These are phyloP conservation scores for Cryptococcus maquisensis DNA, from an alignment of 1,284 basidiomycete genomes.

Conservation along the genomic window DNA sequence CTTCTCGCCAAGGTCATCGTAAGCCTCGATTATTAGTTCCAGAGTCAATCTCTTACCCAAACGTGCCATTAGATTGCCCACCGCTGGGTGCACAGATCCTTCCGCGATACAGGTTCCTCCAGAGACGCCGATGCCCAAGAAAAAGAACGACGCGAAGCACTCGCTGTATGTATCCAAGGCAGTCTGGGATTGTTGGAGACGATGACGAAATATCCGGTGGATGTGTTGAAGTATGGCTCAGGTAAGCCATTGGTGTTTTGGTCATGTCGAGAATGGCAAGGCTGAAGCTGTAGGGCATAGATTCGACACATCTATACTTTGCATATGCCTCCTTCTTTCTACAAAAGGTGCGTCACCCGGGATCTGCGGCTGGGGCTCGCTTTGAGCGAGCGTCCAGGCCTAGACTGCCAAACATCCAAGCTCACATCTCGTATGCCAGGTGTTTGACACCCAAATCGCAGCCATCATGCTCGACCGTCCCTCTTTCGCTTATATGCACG, in stretches of 20 bases:
- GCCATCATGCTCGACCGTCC: slow-evolving; percentile 6
- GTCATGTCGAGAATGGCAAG: too few species aligned
- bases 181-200: slow-evolving; percentile 1
- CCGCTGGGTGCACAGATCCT: too few species aligned
- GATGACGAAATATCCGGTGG: slow-evolving; percentile 3
- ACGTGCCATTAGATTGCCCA: too few species aligned
- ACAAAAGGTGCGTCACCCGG: slow-evolving; percentile 3
- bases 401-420: too few species aligned
- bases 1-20: slow-evolving; percentile 13
- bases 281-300: not conserved
- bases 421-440: not conserved
- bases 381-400: too few species aligned
- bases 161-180: slow-evolving; percentile 7
- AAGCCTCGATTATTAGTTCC: too few species aligned
- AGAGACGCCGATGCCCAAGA: not conserved
- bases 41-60: too few species aligned
- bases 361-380: too few species aligned
- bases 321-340: slow-evolving; percentile 13
- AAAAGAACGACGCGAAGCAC: slow-evolving; percentile 6
- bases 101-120: too few species aligned
- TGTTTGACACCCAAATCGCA: slow-evolving; percentile 8
- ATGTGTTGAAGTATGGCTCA: not conserved
- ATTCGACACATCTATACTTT: slow-evolving; percentile 12
- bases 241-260: too few species aligned
- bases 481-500: slow-evolving; percentile 4